Evolutionary conservation across 2,329 filamentous ascomycete genomes (phyloP), one percentile per base, ranked within the genome.

Genomic region (Diaporthe vexans): DNA sequence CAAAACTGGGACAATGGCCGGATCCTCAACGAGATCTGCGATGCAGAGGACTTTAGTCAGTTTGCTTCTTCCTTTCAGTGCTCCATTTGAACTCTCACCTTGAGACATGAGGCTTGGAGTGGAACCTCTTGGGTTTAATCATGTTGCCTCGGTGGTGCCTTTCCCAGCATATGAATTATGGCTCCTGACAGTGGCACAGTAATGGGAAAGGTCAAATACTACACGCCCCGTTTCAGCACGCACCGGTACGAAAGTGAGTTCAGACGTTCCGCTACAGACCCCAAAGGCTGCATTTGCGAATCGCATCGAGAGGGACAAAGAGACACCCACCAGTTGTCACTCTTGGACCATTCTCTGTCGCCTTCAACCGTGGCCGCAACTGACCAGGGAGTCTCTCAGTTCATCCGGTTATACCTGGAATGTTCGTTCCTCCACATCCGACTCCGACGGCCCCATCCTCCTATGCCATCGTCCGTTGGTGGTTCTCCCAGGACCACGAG

Each of bases 1-100:
- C 71, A 46, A 11, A 67, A 74, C 48, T 21, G 37, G 21, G 61
- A 56, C 24, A 74, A 74, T 43, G 43, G 43, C 26, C 17, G 56
- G 15, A 11, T 73, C 2, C 19, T 73, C 26, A 19, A 40, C n/a
- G 54, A 73, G 35, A 73, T 74, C 26, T 46, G 73, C 48, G 35
- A 19, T 7, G 54, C 56, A 2, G 70, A 63, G 26, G 21, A 11
- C 17, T 40, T 69, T n/a, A 69, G 72, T 58, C 43, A 43, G 69
- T 61, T 57, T 54, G 4, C n/a, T 40, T 26, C 24, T 40, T 19
- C 13, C n/a, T 21, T 26, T 29, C 8, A 6, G 9, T 33, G 8
- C 10, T 19, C 9, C 2, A 5, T 3, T 24, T 51, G 19, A 10
- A 11, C 21, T 26, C 33, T 24, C 9, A 24, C n/a, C 37, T 21